Evolutionary conservation across 2,329 filamentous ascomycete genomes (phyloP), one percentile per base, ranked within the genome.

Genomic region (Colletotrichum trifolii): DNA sequence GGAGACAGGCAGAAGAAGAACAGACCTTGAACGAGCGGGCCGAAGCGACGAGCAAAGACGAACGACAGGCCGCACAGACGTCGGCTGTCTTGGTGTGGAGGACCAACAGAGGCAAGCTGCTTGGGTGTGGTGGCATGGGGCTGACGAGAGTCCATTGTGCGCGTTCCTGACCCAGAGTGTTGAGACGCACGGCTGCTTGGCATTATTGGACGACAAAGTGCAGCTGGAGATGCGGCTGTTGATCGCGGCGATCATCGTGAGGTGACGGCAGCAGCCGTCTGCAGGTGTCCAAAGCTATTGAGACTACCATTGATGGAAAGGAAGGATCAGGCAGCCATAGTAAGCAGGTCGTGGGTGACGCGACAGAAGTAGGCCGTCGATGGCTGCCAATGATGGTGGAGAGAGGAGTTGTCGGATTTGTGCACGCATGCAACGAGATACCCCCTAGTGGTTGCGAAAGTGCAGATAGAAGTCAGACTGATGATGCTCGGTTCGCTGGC

Each of bases 341-440:
- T 33, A 43, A 49, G 43, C 12, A 12, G 60, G 34, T 35, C 25
- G 42, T 54, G 17, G 53, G 52, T 48, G 15, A 54, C 47, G 63
- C 63, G 42, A 53, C 63, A 57, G 39, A 38, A 33, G 53, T 36
- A 48, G 42, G 33, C 17, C 15, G 25, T 13, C 38, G 49, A 38
- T 54, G 62, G 46, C 42, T 54, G 60, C 59, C 53, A 66, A 59
- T 59, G 54, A 58, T 34, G 45, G 43, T 39, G 47, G 48, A 49
- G 48, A 47, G 34, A 58, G 25, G 25, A 38, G 43, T 34, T 53
- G 17, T 64, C 48, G 52, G n/a, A 43, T 49, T 54, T 54, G 60
- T 63, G 60, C 53, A 35, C 63, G 49, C 60, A 66, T 64, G 63
- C 53, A 66, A 66, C 36, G 36, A 62, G 57, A 65, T 65, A 65